Conservation (phyloP, 345 rosid genomes). For the Salix brachista region DNA sequence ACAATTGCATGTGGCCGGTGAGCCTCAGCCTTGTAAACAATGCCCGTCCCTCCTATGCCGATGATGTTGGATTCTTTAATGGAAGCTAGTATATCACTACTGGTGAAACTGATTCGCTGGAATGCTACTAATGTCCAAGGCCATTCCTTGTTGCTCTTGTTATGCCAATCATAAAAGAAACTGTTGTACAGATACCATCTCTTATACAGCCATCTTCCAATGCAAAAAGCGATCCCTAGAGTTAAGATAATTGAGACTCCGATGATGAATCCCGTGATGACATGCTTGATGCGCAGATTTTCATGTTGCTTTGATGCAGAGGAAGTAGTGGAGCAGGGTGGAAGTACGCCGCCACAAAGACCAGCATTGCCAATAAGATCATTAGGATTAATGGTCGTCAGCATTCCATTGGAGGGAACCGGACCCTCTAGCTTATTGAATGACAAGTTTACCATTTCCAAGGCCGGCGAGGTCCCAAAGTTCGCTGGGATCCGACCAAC, state of each 20-base stretch:
- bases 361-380: conserved; percentile 67
- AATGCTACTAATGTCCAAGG: conserved; percentile 92
- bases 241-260: conserved; percentile 60
- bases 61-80: conserved; percentile 74
- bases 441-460: conserved; percentile 77
- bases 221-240: conserved; percentile 41
- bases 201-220: conserved; percentile 41
- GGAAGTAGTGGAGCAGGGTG: conserved; percentile 57
- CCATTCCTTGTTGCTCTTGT: conserved; percentile 60
- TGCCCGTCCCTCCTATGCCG: conserved; percentile 93
- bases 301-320: conserved; percentile 34
- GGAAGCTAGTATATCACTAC: conserved; percentile 64
- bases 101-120: conserved; percentile 79
- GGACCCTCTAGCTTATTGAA: conserved; percentile 77
- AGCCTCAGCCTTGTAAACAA: conserved; percentile 78
- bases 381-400: conserved; percentile 71
- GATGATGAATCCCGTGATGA: conserved; percentile 56
- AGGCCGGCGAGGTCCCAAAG: conserved; percentile 74
- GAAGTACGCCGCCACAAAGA: conserved; percentile 77
- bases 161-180: conserved; percentile 49
- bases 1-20: conserved; percentile 43
- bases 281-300: conserved; percentile 47
- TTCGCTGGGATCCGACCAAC: conserved; percentile 68
- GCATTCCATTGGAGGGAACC: conserved; percentile 69
- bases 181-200: conserved; percentile 50